phyloP scores from a whole-genome alignment of 2,329 filamentous ascomycete species.

The Claviceps sp. region DNA sequence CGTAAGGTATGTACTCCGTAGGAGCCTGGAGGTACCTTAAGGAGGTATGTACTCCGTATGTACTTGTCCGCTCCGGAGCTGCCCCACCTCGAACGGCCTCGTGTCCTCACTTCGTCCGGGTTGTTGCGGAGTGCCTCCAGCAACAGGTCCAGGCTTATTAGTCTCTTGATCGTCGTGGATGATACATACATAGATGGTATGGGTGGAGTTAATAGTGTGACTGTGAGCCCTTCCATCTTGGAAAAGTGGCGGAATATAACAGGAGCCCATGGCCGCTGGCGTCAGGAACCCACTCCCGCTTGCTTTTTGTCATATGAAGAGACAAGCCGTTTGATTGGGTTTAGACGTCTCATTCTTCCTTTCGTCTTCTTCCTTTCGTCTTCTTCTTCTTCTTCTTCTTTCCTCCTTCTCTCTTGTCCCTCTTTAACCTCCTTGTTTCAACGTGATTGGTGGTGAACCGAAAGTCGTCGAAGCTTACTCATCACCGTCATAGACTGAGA shows the following conservation, averaged over 20 bases:
- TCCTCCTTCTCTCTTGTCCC: not conserved
- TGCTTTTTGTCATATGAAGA: not conserved
- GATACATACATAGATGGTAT: not conserved
- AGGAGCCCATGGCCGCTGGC: not conserved
- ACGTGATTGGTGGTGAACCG: not conserved
- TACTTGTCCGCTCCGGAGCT: no score
- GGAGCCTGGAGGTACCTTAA: no score
- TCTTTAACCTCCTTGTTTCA: not conserved
- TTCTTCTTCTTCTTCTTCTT: not conserved
- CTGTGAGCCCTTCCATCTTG: not conserved
- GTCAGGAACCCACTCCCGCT: not conserved
- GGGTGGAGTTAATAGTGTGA: not conserved
- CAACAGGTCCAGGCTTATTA: constrained; percentile 1
- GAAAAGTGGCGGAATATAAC: not conserved
- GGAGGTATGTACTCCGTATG: no score
- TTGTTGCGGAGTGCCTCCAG: not conserved
- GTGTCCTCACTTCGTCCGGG: constrained; percentile 1
- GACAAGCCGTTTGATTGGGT: not conserved
- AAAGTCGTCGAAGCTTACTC: no score
- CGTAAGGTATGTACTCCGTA: no score
- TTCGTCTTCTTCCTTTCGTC: not conserved
- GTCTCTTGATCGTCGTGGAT: not conserved
- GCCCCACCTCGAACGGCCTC: constrained; percentile 1
- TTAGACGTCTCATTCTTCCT: not conserved
- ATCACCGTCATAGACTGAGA: no score